A percentile compares a stretch with the other conserved stretches of the same genome.
phyloP scores from a whole-genome alignment of 305 asterid genomes.

The Fraxinus xanthoxyloides region DNA sequence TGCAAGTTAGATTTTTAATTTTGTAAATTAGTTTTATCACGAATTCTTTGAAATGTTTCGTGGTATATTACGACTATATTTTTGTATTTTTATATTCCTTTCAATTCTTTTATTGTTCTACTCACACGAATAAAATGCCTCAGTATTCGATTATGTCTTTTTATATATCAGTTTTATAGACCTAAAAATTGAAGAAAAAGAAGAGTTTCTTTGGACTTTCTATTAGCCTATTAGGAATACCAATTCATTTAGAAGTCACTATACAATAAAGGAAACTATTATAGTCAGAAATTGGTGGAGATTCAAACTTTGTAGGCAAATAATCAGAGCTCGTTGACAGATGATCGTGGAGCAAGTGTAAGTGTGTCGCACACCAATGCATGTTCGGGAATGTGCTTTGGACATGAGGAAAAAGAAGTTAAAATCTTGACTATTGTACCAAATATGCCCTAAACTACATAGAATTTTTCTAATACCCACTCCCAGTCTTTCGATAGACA shows the following conservation, averaged over 20 bases:
- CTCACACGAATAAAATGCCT: background rate
- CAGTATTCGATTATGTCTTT: background rate
- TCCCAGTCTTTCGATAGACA: background rate
- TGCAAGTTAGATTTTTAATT: background rate
- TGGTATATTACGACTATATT: background rate
- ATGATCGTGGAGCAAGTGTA: background rate
- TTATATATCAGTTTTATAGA: background rate
- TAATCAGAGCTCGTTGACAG: background rate
- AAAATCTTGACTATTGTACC: background rate
- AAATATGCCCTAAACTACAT: background rate
- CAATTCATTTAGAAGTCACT: background rate
- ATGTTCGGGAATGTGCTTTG: background rate
- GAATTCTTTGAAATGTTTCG: background rate
- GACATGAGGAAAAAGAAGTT: background rate
- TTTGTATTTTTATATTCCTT: background rate
- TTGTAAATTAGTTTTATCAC: too few relatives aligned
- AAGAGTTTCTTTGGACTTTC: background rate
- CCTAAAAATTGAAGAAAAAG: background rate
- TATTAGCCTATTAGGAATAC: background rate
- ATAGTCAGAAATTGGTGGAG: background rate
- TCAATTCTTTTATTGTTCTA: background rate
- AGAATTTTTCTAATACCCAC: background rate
- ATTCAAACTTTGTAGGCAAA: background rate
- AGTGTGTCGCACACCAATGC: background rate
- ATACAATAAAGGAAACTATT: background rate